Conservation (phyloP, 1,139 yeast genomes). For the Spencermartinsiella ligniputridi region DNA sequence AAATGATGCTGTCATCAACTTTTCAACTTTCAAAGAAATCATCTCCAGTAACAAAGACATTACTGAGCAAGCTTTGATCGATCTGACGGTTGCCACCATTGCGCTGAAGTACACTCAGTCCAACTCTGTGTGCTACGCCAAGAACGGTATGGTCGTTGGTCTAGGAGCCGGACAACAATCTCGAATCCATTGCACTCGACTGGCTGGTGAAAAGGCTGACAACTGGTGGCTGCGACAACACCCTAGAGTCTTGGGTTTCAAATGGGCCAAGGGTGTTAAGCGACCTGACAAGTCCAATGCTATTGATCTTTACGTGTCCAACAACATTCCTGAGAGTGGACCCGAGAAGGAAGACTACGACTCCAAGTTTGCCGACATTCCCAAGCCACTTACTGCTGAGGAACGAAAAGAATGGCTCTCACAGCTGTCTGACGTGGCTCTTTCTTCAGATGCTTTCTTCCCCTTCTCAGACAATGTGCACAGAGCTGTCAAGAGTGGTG, state of each 20-base stretch:
- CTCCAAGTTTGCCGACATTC: slow-evolving; percentile 77
- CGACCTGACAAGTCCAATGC: slow-evolving; percentile 99
- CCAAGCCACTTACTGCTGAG: slow-evolving; percentile 72
- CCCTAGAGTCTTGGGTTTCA: slow-evolving; percentile 84
- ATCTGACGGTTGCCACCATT: slow-evolving; percentile 93
- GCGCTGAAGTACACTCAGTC: slow-evolving; percentile 97
- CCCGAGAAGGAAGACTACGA: slow-evolving; percentile 93
- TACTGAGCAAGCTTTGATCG: slow-evolving; percentile 88
- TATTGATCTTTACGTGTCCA: slow-evolving; percentile 86
- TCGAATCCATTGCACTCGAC: slow-evolving; percentile 96
- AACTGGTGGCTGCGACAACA: slow-evolving; percentile 99
- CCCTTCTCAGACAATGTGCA: slow-evolving; percentile 99
- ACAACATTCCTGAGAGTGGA: slow-evolving; percentile 84
- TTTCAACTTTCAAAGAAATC: slow-evolving; percentile 83
- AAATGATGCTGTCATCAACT: slow-evolving; percentile 92
- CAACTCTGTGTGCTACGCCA: slow-evolving; percentile 96
- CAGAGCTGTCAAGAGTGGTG: slow-evolving; percentile 96
- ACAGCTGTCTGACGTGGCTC: slow-evolving; percentile 77
- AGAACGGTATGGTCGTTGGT: slow-evolving; percentile 98
- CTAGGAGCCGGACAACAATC: slow-evolving; percentile 99
- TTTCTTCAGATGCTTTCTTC: slow-evolving; percentile 97
- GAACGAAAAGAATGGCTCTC: slow-evolving; percentile 87
- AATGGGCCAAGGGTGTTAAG: slow-evolving; percentile 98
- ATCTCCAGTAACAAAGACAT: slow-evolving; percentile 81
- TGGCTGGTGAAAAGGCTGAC: slow-evolving; percentile 99